Percentiles rank a stretch among this genome's conserved stretches.
These are phyloP conservation scores for Rhododendron molle DNA, from an alignment of 148 eudicot genomes.

Conservation along the genomic window DNA sequence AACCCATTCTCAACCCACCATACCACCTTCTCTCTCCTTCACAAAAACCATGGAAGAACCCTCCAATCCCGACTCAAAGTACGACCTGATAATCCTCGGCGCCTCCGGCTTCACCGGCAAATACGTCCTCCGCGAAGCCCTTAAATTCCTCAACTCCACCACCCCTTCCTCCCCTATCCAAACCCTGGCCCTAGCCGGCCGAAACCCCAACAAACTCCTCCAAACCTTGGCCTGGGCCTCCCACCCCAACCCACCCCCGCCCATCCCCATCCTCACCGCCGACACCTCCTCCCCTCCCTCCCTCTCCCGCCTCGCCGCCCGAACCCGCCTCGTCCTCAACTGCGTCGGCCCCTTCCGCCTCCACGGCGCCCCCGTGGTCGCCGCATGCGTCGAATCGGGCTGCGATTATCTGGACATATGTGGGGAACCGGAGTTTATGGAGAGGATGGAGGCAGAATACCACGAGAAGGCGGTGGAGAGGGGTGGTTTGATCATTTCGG, in stretches of 20 bases:
- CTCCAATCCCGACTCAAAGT: slow-evolving; percentile 7
- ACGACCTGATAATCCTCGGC: slow-evolving; percentile 68
- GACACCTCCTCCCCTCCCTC: slow-evolving; percentile 47
- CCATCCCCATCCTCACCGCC: slow-evolving; percentile 52
- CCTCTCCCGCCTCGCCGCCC: slow-evolving; percentile 39
- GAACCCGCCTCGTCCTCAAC: slow-evolving; percentile 50
- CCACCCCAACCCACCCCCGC: slow-evolving; percentile 36
- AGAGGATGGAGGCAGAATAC: slow-evolving; percentile 49
- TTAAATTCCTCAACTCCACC: slow-evolving; percentile 47
- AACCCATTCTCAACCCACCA: not conserved
- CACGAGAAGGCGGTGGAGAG: slow-evolving; percentile 47
- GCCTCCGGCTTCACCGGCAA: slow-evolving; percentile 95
- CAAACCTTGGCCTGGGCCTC: slow-evolving; percentile 65
- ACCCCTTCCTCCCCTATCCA: slow-evolving; percentile 47
- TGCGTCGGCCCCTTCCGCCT: slow-evolving; percentile 84
- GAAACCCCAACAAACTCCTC: slow-evolving; percentile 38
- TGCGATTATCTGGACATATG: slow-evolving; percentile 76
- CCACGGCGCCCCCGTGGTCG: slow-evolving; percentile 55
- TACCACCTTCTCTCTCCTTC: not conserved
- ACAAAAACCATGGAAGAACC: not conserved
- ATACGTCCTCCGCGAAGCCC: slow-evolving; percentile 72
- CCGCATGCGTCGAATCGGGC: slow-evolving; percentile 61
- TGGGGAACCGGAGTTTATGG: slow-evolving; percentile 96
- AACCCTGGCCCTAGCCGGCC: slow-evolving; percentile 73
- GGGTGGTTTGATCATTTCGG: slow-evolving; percentile 67